Evolutionary conservation across 805 yeast species (phyloP).

Genomic region (Ogataea parapolymorpha): DNA sequence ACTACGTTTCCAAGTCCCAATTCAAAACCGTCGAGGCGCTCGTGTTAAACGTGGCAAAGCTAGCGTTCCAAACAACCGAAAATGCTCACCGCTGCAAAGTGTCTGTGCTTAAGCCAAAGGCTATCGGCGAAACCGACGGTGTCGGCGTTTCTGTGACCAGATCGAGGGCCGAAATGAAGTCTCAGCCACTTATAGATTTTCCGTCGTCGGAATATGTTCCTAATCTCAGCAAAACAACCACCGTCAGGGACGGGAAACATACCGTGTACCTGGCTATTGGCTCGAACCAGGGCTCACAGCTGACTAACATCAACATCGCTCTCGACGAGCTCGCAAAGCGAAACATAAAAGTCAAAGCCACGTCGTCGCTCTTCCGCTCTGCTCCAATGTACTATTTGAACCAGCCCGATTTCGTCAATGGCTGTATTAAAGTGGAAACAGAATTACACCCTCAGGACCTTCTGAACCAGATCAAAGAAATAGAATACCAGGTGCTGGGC

Average conservation of each 20-base stretch:
- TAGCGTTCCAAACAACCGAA: constrained; percentile 20
- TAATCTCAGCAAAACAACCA: constrained; percentile 27
- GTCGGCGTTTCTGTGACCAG: constrained; percentile 81
- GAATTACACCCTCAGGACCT: constrained; percentile 60
- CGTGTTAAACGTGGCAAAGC: constrained; percentile 60
- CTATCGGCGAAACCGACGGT: constrained; percentile 79
- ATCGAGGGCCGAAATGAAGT: constrained; percentile 37
- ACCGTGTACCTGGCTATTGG: constrained; percentile 84
- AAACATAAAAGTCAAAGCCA: constrained; percentile 46
- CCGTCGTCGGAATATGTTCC: constrained; percentile 24
- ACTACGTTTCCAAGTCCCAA: constrained; percentile 70
- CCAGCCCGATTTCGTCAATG: constrained; percentile 82
- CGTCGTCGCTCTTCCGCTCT: constrained; percentile 81
- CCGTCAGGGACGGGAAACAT: constrained; percentile 32
- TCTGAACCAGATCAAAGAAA: constrained; percentile 57
- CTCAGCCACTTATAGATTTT: constrained; percentile 22
- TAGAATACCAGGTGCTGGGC: constrained; percentile 69
- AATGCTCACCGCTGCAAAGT: constrained; percentile 38
- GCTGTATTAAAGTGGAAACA: constrained; percentile 70
- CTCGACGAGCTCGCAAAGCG: constrained; percentile 41
- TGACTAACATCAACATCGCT: constrained; percentile 58
- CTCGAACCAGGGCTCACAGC: constrained; percentile 73
- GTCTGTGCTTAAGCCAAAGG: constrained; percentile 80
- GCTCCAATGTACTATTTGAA: constrained; percentile 88
- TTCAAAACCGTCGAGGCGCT: constrained; percentile 94